Base-by-base conservation (phyloP, 805 yeast species). In the Lipomyces orientalis region DNA sequence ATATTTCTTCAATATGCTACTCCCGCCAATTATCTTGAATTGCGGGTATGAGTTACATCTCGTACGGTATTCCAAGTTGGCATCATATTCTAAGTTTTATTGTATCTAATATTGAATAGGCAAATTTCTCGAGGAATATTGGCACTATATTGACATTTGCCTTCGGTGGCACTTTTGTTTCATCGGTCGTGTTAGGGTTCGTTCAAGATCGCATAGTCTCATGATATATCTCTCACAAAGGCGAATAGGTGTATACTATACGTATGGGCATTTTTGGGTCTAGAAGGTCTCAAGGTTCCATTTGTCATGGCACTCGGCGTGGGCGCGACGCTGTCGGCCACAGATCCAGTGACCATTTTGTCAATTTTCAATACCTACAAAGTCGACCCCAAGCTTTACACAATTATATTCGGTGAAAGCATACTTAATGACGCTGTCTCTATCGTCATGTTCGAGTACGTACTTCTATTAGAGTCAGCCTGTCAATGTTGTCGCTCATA, bases 271-370 rank as follows among this genome's bases (percentile, higher is more conserved):
- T 86, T 91, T 6, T 77, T 95, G 73, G 98, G 99, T 0, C 79
- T 96, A 25, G 99, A 95, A 76, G 91, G 94, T 54, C 86, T 95
- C 52, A 81, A 88, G 70, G 87, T 95, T 64, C 94, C 97, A 61
- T 93, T 94, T 80, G 97, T 95, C n/a, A 98, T 94, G 78, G 97
- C 98, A 0, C 83, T 95, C 64, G 94, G 97, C 0, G 97, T 95
- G 19, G 99, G 99, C 31, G 99, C 99, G 1, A 94, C 99, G 0
- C 84, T 95, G 56, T 91, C 97, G 1, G 99, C 99, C 25, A 95
- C 99, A 1, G 99, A 95, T 78, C 99, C 99, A 0, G 98, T 95
- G 37, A 95, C 99, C 0, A 94, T 95, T 75, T 81, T 95, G 73
- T 93, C 98, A 14, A 95, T 95, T 68, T 95, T 95, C 83, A 95